Base-by-base conservation (phyloP, 305 asterid species). In the Fraxinus xanthoxyloides region DNA sequence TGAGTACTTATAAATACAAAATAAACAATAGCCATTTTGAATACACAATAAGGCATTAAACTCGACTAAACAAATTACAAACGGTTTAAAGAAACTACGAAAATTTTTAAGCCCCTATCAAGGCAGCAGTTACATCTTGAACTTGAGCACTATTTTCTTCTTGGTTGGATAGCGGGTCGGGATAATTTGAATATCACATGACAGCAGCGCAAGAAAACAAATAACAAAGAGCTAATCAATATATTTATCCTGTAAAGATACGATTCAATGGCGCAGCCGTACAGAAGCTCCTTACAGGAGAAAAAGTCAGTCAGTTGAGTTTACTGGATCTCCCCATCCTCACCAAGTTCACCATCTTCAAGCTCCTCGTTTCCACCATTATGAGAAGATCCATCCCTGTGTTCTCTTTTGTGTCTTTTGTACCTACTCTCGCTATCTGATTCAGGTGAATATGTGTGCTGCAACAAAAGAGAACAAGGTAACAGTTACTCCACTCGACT, bases 261-360 rank as follows among this genome's bases (percentile, higher is more conserved):
- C 10, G 65, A 56, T 56, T 56, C 65, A 56, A 56, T 26, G 74
- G 34, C 13, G 3, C 74, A 12, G 21, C 38, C 1, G 3, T 1
- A 13, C 35, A 26, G 34, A 65, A 65, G 35, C 73, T 26, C 35
- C 73, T 24, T 26, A 28, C 35, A 65, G 2, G 73, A 65, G 70
- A 54, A 5, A 51, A 51, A 51, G 63, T 56, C 26, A 9, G 38
- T 67, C 36, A 67, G 38, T 28, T 21, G 35, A 38, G 79, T 84
- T 92, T 65, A 95, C 81, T 91, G 93, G 84, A 95, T 96, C 90
- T 94, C 99, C 78, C 97, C 98, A 88, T 96, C 98, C 89, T 96
- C 99, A 74, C 99, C 98, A 67, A 96, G 89, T 84, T 96, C 99
- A 72, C 99, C 99, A 86, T 96, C 98, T 90, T 96, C 98, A 72